phyloP scores from a whole-genome alignment of 306 rosid genomes.

The Parietaria judaica region DNA sequence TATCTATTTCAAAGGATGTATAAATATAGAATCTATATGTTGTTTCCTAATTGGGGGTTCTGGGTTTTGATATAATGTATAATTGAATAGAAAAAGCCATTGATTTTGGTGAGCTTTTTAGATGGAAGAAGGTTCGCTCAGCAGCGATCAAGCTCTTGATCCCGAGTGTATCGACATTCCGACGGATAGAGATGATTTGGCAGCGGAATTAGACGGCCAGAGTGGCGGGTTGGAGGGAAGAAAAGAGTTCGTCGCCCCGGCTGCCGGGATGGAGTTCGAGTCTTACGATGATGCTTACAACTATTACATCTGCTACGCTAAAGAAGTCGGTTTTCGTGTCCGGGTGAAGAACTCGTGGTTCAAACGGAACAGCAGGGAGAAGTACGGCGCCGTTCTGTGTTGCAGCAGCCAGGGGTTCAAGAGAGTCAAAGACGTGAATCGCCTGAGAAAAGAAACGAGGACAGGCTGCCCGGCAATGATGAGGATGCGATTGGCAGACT shows the following conservation, averaged over 20 bases:
- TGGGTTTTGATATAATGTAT: no score
- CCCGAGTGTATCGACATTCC: slow-evolving; percentile 45
- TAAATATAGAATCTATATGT: no score
- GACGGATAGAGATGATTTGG: slow-evolving; percentile 38
- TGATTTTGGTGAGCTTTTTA: slow-evolving; percentile 12
- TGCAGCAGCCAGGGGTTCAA: slow-evolving; percentile 99
- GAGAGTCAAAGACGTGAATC: slow-evolving; percentile 75
- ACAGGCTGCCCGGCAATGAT: slow-evolving; percentile 98
- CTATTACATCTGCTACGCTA: slow-evolving; percentile 86
- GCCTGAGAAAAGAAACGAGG: slow-evolving; percentile 84
- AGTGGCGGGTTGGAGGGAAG: slow-evolving; percentile 44
- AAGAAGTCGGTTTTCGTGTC: slow-evolving; percentile 82
- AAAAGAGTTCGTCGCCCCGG: slow-evolving; percentile 69
- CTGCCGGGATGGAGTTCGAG: slow-evolving; percentile 93
- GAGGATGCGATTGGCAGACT: slow-evolving; percentile 80
- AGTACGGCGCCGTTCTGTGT: slow-evolving; percentile 94
- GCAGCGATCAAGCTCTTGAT: slow-evolving; percentile 40
- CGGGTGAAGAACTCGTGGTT: slow-evolving; percentile 98
- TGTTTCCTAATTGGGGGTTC: no score
- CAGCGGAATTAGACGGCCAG: slow-evolving; percentile 44
- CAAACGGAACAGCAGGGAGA: slow-evolving; percentile 86
- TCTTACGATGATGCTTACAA: slow-evolving; percentile 92
- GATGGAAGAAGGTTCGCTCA: slow-evolving; percentile 60
- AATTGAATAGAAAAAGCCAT: neutral
- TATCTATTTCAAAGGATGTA: no score